phyloP scores from a whole-genome alignment of 1,139 yeast genomes.

The Geotrichum aggregatum region DNA sequence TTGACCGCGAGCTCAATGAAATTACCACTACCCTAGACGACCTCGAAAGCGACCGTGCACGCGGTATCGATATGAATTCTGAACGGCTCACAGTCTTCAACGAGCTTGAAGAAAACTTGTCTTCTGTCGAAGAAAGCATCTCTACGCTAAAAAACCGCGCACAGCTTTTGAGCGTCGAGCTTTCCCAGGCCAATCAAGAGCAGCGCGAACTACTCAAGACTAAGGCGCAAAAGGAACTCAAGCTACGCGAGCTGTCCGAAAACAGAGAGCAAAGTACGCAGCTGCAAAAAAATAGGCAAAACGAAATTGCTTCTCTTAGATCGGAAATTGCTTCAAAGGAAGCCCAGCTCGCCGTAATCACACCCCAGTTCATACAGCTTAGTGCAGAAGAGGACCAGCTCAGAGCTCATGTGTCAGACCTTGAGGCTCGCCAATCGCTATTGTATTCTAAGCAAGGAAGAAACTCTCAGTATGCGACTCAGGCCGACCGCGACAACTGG shows the following conservation, averaged over 20 bases:
- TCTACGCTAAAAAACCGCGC: slow-evolving; percentile 43
- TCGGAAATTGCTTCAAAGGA: slow-evolving; percentile 27
- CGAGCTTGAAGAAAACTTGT: slow-evolving; percentile 46
- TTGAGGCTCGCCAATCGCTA: slow-evolving; percentile 56
- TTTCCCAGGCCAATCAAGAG: slow-evolving; percentile 48
- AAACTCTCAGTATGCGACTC: slow-evolving; percentile 53
- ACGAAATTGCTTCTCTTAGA: slow-evolving; percentile 43
- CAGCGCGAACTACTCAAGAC: slow-evolving; percentile 41
- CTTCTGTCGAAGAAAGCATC: slow-evolving; percentile 48
- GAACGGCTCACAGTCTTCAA: slow-evolving; percentile 47
- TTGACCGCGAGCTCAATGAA: slow-evolving; percentile 68
- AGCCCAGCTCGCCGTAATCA: slow-evolving; percentile 23
- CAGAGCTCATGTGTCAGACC: slow-evolving; percentile 44
- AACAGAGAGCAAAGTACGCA: slow-evolving; percentile 21
- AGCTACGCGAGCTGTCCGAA: slow-evolving; percentile 28
- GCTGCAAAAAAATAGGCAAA: slow-evolving; percentile 24
- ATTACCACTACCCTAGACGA: slow-evolving; percentile 58
- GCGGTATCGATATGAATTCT: slow-evolving; percentile 47
- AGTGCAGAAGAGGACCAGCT: slow-evolving; percentile 43
- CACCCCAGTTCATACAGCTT: slow-evolving; percentile 34
- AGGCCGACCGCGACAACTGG: slow-evolving; percentile 66
- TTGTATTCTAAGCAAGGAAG: slow-evolving; percentile 73
- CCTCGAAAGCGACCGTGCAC: slow-evolving; percentile 57
- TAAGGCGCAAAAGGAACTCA: slow-evolving; percentile 38
- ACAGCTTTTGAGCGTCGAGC: slow-evolving; percentile 41